A percentile compares a stretch with the other conserved stretches of the same genome.
Conservation (phyloP, 1,284 basidiomycete species). For the Cutaneotrichosporon cavernicola region DNA sequence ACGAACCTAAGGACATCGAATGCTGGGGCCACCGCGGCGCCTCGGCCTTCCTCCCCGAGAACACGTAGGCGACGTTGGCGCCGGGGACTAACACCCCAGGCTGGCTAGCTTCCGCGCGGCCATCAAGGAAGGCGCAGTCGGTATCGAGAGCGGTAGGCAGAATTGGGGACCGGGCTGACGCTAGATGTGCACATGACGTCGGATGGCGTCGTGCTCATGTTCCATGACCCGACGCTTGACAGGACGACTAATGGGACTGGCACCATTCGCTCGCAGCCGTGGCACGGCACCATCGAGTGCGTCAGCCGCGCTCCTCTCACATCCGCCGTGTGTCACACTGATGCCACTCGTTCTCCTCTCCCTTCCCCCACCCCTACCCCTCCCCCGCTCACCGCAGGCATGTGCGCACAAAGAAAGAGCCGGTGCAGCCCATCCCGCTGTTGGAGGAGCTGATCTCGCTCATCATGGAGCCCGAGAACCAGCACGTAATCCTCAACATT, state of each 20-base stretch:
- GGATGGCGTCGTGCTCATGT: constrained; percentile 92
- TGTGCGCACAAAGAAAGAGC: constrained; percentile 77
- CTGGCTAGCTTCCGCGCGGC: constrained; percentile 90
- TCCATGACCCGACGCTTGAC: constrained; percentile 77
- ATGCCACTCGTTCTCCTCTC: too few relatives aligned
- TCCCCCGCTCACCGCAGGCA: constrained; percentile 51
- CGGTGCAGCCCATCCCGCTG: constrained; percentile 81
- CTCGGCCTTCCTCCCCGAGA: constrained; percentile 53
- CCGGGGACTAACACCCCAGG: constrained; percentile 48
- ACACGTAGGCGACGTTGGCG: constrained; percentile 42
- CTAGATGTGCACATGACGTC: constrained; percentile 92
- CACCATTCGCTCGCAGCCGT: constrained; percentile 55
- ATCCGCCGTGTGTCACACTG: too few relatives aligned
- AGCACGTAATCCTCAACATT: constrained; percentile 81
- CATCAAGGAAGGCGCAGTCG: constrained; percentile 86
- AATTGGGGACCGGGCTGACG: neutral
- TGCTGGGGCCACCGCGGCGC: constrained; percentile 89
- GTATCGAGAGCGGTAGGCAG: constrained; percentile 71
- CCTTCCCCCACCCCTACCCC: neutral
- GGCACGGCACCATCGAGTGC: constrained; percentile 52
- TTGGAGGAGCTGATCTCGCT: constrained; percentile 78
- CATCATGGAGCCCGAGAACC: constrained; percentile 64
- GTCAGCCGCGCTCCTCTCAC: constrained; percentile 13
- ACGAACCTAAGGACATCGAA: constrained; percentile 56
- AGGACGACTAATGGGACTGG: constrained; percentile 61